A percentile compares a stretch with the other conserved stretches of the same genome.
phyloP scores from a whole-genome alignment of 2,329 filamentous ascomycete species.

The Trichoderma atroviride region DNA sequence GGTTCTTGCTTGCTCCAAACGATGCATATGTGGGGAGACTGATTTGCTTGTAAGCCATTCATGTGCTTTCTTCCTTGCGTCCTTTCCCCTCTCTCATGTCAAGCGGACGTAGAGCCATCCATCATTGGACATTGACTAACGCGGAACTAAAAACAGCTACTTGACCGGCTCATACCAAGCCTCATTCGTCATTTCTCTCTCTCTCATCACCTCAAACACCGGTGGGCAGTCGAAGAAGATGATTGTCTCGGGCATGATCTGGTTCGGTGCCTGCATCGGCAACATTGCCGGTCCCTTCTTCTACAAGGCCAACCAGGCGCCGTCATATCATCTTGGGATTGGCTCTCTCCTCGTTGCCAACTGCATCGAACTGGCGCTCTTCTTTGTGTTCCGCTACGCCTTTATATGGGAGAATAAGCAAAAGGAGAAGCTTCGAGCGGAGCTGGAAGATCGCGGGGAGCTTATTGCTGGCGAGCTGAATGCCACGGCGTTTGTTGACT shows the following conservation, averaged over 20 bases:
- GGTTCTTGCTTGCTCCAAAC: conserved; percentile 55
- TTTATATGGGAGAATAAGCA: conserved; percentile 46
- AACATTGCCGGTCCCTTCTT: conserved; percentile 67
- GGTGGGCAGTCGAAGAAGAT: conserved; percentile 65
- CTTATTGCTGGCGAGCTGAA: conserved; percentile 38
- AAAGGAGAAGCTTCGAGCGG: conserved; percentile 42
- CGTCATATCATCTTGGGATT: conserved; percentile 46
- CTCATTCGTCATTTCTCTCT: conserved; percentile 46
- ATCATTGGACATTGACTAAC: background rate
- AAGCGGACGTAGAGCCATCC: background rate
- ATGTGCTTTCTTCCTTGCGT: background rate
- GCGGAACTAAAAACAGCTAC: conserved; percentile 31
- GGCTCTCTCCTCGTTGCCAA: conserved; percentile 47
- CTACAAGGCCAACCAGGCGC: conserved; percentile 57
- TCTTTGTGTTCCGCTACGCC: conserved; percentile 44
- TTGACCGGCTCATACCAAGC: conserved; percentile 45
- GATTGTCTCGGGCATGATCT: conserved; percentile 63
- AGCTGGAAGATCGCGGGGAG: conserved; percentile 34
- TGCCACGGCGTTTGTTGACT: conserved; percentile 45
- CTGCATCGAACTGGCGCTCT: conserved; percentile 43
- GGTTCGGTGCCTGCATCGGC: conserved; percentile 61
- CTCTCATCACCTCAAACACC: conserved; percentile 53
- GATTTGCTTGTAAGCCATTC: conserved; percentile 52
- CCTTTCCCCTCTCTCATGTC: background rate
- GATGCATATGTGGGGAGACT: conserved; percentile 56